Percentiles rank a stretch among this genome's conserved stretches.
phyloP scores from a whole-genome alignment of 164 flowering plant species.

The Vitis labrusca region DNA sequence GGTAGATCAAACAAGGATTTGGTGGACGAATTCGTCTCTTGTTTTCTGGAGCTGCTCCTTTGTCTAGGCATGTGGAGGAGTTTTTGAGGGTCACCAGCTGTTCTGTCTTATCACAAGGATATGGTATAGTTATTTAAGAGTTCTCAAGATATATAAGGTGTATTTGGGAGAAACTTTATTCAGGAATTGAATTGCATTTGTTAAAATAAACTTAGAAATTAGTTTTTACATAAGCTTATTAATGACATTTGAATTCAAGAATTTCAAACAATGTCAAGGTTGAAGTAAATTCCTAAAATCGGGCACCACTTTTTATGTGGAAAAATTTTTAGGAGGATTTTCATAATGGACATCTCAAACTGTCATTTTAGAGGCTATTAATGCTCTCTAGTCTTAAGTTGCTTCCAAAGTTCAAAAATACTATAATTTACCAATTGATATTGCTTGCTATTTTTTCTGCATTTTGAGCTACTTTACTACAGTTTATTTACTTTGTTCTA shows the following conservation, averaged over 20 bases:
- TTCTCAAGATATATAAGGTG: neutral
- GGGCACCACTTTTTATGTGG: too few species aligned
- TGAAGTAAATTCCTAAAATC: neutral
- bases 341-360: too few species aligned
- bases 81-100: conserved; percentile 76
- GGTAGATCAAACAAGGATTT: conserved; percentile 69
- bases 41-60: conserved; percentile 90
- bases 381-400: neutral
- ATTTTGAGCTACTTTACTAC: neutral
- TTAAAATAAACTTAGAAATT: too few species aligned
- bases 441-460: neutral
- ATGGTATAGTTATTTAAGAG: conserved; percentile 51
- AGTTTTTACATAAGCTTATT: too few species aligned
- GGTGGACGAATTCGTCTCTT: conserved; percentile 77
- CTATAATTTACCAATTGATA: neutral
- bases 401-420: neutral
- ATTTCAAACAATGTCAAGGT: neutral
- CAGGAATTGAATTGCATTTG: too few species aligned
- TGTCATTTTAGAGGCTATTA: too few species aligned
- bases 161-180: too few species aligned
- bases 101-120: conserved; percentile 76
- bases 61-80: conserved; percentile 77
- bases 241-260: neutral
- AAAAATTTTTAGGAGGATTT: too few species aligned
- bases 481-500: neutral